Conservation (phyloP, 768 basidiomycete species). For the Termitomyces sp. region DNA sequence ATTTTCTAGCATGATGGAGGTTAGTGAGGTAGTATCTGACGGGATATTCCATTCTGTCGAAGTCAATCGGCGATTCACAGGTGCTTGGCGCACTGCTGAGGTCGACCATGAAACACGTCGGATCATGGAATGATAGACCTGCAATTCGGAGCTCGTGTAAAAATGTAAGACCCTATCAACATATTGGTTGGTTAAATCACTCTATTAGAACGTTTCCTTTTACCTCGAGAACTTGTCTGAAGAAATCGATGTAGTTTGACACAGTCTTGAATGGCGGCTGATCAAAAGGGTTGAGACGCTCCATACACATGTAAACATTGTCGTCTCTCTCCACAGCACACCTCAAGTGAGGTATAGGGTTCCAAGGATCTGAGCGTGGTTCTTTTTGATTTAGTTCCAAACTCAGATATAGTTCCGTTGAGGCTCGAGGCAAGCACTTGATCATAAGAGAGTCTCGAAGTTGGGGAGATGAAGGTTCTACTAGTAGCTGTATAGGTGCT, state of each 20-base stretch:
- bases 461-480: conserved; percentile 22
- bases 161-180: conserved; percentile 38
- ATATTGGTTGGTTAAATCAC: background rate
- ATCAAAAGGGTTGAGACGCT: conserved; percentile 38
- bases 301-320: conserved; percentile 37
- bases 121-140: conserved; percentile 28
- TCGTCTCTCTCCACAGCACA: conserved; percentile 38
- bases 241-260: conserved; percentile 46
- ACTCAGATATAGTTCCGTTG: conserved; percentile 35
- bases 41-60: conserved; percentile 18
- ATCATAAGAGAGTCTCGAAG: conserved; percentile 33
- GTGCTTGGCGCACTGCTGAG: conserved; percentile 27
- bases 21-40: conserved; percentile 26
- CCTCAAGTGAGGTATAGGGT: conserved; percentile 43
- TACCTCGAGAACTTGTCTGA: conserved; percentile 47
- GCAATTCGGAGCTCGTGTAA: conserved; percentile 42
- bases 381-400: conserved; percentile 40
- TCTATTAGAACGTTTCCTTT: background rate
- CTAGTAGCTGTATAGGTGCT: conserved; percentile 21
- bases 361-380: conserved; percentile 48
- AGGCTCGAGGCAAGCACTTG: conserved; percentile 28
- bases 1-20: conserved; percentile 21
- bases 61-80: conserved; percentile 10
- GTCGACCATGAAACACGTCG: conserved; percentile 37
- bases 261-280: conserved; percentile 41